Evolutionary conservation across 2,329 filamentous ascomycete species (phyloP).

Genomic region (Fonsecaea monophora): DNA sequence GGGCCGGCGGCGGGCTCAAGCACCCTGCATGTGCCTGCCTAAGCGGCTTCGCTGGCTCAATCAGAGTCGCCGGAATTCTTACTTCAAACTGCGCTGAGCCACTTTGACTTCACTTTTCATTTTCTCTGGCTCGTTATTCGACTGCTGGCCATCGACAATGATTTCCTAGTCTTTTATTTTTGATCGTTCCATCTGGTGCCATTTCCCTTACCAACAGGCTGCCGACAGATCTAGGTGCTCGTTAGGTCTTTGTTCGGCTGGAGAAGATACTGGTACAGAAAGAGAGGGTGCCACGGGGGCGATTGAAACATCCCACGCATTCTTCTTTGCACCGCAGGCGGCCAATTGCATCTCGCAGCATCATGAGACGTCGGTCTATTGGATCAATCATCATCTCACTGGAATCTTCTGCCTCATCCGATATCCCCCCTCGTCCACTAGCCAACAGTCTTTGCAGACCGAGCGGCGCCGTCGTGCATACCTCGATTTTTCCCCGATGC

Average conservation of each 20-base stretch:
- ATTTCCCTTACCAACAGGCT: not conserved
- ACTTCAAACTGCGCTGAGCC: not conserved
- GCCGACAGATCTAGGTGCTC: conserved; percentile 1
- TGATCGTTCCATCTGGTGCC: not conserved
- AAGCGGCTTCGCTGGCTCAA: conserved; percentile 35
- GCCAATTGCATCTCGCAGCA: conserved; percentile 10
- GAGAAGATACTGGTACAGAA: not conserved
- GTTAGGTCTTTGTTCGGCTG: not conserved
- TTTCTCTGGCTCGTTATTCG: conserved; percentile 12
- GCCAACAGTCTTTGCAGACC: conserved; percentile 4
- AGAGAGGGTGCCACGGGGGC: not conserved
- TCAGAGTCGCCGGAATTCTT: conserved; percentile 21
- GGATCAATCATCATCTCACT: conserved; percentile 9
- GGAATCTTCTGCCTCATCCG: conserved; percentile 20
- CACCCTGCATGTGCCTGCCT: conserved; percentile 30
- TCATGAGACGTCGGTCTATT: conserved; percentile 9
- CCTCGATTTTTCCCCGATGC: conserved; percentile 6
- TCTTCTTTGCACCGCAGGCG: not conserved
- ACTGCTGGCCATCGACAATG: conserved; percentile 5
- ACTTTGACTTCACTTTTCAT: not conserved
- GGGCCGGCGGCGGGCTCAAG: conserved; percentile 9
- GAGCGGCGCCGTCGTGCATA: conserved; percentile 4
- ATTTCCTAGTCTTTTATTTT: not conserved
- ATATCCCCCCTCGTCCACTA: conserved; percentile 4
- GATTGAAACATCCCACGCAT: conserved; percentile 3